Evolutionary conservation across 495 filamentous ascomycete genomes (phyloP).

Genomic region (Lophiotrema nucula): DNA sequence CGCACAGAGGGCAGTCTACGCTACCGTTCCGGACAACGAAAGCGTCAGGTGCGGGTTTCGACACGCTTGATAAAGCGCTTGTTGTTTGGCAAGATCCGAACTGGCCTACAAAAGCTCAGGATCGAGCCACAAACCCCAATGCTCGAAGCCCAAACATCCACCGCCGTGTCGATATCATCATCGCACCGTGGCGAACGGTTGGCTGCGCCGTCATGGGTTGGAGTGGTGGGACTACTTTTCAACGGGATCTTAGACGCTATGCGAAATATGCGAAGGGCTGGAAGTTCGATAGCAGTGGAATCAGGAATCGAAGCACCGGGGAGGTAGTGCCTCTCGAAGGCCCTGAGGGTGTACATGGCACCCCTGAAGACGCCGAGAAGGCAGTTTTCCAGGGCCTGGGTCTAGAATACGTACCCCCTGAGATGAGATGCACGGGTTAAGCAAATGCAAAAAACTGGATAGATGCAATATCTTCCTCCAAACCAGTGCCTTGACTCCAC

Average conservation of each 20-base stretch:
- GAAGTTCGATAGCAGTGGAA: slow-evolving; percentile 90
- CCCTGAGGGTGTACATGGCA: no score
- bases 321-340: no score
- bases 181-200: slow-evolving; percentile 81
- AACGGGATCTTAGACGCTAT: slow-evolving; percentile 79
- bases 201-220: slow-evolving; percentile 88
- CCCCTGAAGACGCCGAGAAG: slow-evolving; percentile 63
- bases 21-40: slow-evolving; percentile 48
- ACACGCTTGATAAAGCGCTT: slow-evolving; percentile 85
- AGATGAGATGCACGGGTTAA: slow-evolving; percentile 66
- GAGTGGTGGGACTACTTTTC: slow-evolving; percentile 85
- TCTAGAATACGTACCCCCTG: slow-evolving; percentile 68
- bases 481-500: no score
- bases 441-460: no score
- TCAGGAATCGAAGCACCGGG: slow-evolving; percentile 65
- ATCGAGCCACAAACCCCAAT: slow-evolving; percentile 38
- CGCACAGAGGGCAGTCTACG: slow-evolving; percentile 68
- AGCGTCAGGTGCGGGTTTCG: slow-evolving; percentile 62
- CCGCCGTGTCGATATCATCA: slow-evolving; percentile 88
- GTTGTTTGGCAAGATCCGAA: slow-evolving; percentile 88
- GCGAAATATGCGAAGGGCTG: slow-evolving; percentile 68
- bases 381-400: slow-evolving; percentile 78
- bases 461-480: no score
- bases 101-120: slow-evolving; percentile 47
- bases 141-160: slow-evolving; percentile 71